phyloP scores from a whole-genome alignment of 495 filamentous ascomycete species.

The Mytilinidion resinicola region DNA sequence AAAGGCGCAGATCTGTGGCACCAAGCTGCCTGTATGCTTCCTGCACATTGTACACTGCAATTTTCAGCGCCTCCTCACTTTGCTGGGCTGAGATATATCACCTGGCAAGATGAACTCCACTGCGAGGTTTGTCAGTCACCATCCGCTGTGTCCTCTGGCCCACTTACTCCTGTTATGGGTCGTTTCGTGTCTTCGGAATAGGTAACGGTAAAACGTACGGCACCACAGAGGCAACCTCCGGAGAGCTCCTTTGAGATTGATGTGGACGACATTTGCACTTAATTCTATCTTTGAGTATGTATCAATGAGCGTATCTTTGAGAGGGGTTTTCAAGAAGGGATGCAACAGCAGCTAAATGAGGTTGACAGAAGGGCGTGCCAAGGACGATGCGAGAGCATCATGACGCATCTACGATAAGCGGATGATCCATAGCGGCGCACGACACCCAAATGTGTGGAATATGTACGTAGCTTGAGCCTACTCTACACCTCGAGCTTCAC shows the following conservation, averaged over 20 bases:
- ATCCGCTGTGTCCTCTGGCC: not conserved
- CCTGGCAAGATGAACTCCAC: not conserved
- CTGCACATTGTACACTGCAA: slow-evolving; percentile 46
- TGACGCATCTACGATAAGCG: no score
- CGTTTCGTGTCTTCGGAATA: slow-evolving; percentile 34
- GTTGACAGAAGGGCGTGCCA: no score
- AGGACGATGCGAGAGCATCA: no score
- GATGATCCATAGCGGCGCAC: no score
- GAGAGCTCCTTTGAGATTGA: slow-evolving; percentile 20
- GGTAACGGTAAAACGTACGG: slow-evolving; percentile 36
- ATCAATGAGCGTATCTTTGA: no score
- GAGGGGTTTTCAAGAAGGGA: no score
- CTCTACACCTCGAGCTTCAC: no score
- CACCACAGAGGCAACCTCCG: slow-evolving; percentile 42
- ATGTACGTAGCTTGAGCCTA: no score
- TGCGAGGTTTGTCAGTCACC: not conserved
- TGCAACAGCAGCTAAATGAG: no score
- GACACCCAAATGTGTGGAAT: no score
- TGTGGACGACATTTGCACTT: no score
- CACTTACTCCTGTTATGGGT: slow-evolving; percentile 27
- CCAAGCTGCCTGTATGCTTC: slow-evolving; percentile 36
- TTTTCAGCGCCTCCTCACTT: slow-evolving; percentile 7
- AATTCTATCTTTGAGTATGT: no score
- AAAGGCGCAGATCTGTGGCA: slow-evolving; percentile 31
- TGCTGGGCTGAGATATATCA: slow-evolving; percentile 8